Evolutionary conservation across 108 stramenopile genomes (phyloP).

Genomic region (Stephanodiscus triporus): DNA sequence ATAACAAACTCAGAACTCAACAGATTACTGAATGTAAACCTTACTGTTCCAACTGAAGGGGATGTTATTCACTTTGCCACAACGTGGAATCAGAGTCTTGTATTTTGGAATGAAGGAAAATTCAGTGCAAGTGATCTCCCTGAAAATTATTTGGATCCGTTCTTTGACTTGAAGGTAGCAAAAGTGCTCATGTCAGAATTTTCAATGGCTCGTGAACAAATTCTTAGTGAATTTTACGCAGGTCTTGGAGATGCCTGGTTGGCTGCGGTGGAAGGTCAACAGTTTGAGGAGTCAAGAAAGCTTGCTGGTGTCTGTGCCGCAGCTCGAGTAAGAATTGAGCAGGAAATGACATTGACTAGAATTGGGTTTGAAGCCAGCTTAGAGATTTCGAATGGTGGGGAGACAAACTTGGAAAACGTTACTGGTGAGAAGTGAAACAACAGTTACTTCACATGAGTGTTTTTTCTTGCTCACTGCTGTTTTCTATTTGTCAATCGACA

Average conservation of each 20-base stretch:
- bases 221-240: conserved; percentile 13
- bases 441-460: not conserved
- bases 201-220: conserved; percentile 8
- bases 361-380: conserved; percentile 41
- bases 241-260: conserved; percentile 42
- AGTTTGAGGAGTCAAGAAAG: conserved; percentile 32
- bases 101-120: conserved; percentile 24
- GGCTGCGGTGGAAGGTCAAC: conserved; percentile 43
- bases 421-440: conserved; percentile 21
- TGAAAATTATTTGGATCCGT: conserved; percentile 8
- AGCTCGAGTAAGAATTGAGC: conserved; percentile 31
- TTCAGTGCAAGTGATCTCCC: conserved; percentile 26
- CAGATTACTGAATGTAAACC: not conserved
- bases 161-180: conserved; percentile 28
- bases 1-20: conserved; percentile 20
- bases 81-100: conserved; percentile 30
- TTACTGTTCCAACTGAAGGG: conserved; percentile 14
- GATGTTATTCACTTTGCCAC: conserved; percentile 26
- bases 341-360: conserved; percentile 37
- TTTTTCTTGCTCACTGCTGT: conserved; percentile 2
- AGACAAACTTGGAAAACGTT: conserved; percentile 21
- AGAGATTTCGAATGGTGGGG: conserved; percentile 31
- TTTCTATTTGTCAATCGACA: conserved; percentile 13
- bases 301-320: conserved; percentile 42
- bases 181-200: conserved; percentile 6